Conservation (phyloP, 164 flowering plant species). For the Litsea cubeba region DNA sequence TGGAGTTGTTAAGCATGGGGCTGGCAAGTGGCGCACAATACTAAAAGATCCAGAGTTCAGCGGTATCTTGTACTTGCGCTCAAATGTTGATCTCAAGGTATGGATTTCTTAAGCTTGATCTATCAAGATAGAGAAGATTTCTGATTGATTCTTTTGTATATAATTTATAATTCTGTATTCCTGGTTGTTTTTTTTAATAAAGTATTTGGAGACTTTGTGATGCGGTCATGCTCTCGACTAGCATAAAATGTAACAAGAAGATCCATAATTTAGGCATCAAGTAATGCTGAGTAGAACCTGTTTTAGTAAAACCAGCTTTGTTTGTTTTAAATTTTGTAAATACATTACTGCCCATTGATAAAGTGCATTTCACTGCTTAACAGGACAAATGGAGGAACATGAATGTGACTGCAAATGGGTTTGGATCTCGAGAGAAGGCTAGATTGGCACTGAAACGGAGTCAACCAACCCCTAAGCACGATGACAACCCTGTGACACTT, state of each 20-base stretch:
- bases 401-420: conserved; percentile 90
- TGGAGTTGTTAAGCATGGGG: conserved; percentile 88
- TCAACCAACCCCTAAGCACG: conserved; percentile 36
- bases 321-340: too few relatives aligned
- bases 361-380: not conserved
- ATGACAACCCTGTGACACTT: conserved; percentile 42
- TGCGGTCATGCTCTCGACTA: not conserved
- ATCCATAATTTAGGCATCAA: not conserved
- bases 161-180: not conserved
- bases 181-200: too few relatives aligned
- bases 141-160: not conserved
- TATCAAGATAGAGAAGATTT: not conserved
- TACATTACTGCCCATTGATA: not conserved
- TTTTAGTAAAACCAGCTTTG: not conserved
- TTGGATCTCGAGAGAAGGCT: conserved; percentile 76
- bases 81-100: conserved; percentile 97
- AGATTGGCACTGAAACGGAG: conserved; percentile 60
- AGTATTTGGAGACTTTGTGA: too few relatives aligned
- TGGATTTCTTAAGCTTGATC: conserved; percentile 1
- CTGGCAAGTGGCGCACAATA: conserved; percentile 98
- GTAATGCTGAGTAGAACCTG: not conserved
- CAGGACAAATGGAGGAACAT: conserved; percentile 98
- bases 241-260: not conserved
- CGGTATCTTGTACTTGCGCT: conserved; percentile 62
- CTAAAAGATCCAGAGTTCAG: conserved; percentile 92